These are phyloP conservation scores for Oryza glaberrima DNA, from an alignment of 176 grass and related monocot species.

Conservation along the genomic window DNA sequence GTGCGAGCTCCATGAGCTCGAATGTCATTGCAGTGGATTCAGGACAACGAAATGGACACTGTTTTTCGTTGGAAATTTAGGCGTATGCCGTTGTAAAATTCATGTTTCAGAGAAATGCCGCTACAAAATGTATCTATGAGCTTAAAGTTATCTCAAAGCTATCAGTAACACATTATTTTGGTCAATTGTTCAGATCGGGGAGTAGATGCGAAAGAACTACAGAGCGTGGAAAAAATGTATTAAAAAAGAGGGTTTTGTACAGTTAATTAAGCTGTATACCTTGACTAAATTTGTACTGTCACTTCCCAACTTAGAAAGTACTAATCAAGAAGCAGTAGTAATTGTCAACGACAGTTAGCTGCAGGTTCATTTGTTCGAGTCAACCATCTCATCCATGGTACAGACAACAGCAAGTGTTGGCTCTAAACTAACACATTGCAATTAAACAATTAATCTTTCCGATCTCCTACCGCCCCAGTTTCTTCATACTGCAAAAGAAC, in stretches of 20 bases:
- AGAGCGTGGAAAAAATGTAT: not conserved
- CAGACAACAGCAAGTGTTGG: not conserved
- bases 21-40: not conserved
- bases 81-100: not conserved
- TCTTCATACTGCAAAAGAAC: slow-evolving; percentile 33
- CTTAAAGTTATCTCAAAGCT: not conserved
- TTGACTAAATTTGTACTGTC: not conserved
- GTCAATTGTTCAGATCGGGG: not conserved
- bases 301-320: not conserved
- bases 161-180: not conserved
- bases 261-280: too few species aligned
- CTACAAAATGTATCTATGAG: not conserved
- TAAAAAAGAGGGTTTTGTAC: too few species aligned
- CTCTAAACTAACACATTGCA: not conserved
- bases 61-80: not conserved
- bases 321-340: not conserved
- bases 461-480: slow-evolving; percentile 15
- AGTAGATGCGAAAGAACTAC: not conserved
- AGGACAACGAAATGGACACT: not conserved
- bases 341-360: not conserved
- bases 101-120: not conserved
- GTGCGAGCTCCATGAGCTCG: not conserved
- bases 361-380: not conserved
- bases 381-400: not conserved
- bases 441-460: not conserved